These are phyloP conservation scores for Clonostachys solani DNA, from an alignment of 2,329 filamentous ascomycete genomes.

Conservation along the genomic window DNA sequence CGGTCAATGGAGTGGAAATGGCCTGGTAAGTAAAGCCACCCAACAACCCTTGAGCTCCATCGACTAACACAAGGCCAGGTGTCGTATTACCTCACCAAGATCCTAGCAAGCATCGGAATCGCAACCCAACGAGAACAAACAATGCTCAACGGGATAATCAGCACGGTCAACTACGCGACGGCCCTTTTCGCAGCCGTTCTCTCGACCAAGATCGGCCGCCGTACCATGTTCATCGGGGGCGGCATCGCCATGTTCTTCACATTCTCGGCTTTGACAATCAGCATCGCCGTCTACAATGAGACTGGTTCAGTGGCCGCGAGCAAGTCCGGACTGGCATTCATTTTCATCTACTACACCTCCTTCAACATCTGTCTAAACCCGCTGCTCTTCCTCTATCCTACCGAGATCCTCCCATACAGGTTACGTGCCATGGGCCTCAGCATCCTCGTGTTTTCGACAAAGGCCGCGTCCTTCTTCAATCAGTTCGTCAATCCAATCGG, in stretches of 20 bases:
- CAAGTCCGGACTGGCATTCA: slow-evolving; percentile 28
- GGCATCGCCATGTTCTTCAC: slow-evolving; percentile 28
- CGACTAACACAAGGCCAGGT: slow-evolving; percentile 33
- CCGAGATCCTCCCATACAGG: slow-evolving; percentile 53
- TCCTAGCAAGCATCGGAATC: slow-evolving; percentile 30
- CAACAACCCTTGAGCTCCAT: not conserved
- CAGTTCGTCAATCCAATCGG: slow-evolving; percentile 15
- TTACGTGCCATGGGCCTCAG: slow-evolving; percentile 48
- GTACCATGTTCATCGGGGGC: slow-evolving; percentile 29
- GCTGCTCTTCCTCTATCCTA: slow-evolving; percentile 38
- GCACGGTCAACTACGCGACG: slow-evolving; percentile 34
- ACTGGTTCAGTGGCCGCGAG: slow-evolving; percentile 18
- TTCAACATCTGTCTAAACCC: slow-evolving; percentile 36
- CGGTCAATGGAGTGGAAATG: slow-evolving; percentile 26
- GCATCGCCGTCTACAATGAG: slow-evolving; percentile 27
- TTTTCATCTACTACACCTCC: slow-evolving; percentile 33
- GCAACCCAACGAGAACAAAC: slow-evolving; percentile 28
- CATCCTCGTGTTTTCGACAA: slow-evolving; percentile 40
- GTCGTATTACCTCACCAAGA: slow-evolving; percentile 31
- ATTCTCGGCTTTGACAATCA: slow-evolving; percentile 31
- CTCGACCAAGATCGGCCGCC: slow-evolving; percentile 26
- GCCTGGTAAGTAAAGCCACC: slow-evolving; percentile 21
- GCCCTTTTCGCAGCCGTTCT: slow-evolving; percentile 25
- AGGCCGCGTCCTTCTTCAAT: slow-evolving; percentile 10
- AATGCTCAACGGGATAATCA: slow-evolving; percentile 32